Conservation (phyloP, 2,329 filamentous ascomycete genomes). For the Cordyceps fumosorosea region DNA sequence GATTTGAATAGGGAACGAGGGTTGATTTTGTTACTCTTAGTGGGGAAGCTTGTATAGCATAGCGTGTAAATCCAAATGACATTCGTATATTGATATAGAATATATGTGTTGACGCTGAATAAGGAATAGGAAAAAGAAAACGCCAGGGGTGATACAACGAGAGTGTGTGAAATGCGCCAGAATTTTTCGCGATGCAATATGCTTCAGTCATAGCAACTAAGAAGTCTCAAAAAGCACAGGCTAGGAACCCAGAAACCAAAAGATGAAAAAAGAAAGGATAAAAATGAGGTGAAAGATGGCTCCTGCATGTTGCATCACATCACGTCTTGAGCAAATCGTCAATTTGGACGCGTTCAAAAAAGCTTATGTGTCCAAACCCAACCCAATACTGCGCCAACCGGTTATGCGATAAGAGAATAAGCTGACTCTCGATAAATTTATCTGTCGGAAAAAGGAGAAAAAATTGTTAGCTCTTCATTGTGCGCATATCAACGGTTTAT, state of each 20-base stretch:
- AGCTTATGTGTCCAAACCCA: slow-evolving; percentile 52
- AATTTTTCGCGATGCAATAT: neutral
- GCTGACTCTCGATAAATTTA: slow-evolving; percentile 64
- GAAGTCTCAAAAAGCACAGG: too few relatives aligned
- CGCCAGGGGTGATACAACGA: neutral
- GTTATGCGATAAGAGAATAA: slow-evolving; percentile 74
- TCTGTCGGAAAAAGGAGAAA: slow-evolving; percentile 40
- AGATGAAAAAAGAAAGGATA: too few relatives aligned
- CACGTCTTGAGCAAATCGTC: slow-evolving; percentile 38
- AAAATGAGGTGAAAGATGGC: too few relatives aligned
- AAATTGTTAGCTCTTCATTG: neutral
- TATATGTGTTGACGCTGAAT: neutral
- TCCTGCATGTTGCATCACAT: neutral
- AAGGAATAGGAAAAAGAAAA: too few relatives aligned
- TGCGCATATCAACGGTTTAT: slow-evolving; percentile 8
- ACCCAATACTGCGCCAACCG: slow-evolving; percentile 79
- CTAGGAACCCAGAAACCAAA: too few relatives aligned
- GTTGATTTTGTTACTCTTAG: too few relatives aligned
- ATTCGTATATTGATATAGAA: neutral
- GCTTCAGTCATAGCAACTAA: too few relatives aligned
- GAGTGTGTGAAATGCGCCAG: neutral
- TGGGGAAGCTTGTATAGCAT: neutral
- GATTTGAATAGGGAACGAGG: neutral
- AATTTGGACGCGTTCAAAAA: slow-evolving; percentile 54
- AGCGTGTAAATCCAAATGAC: neutral